phyloP scores from a whole-genome alignment of 1,284 basidiomycete genomes.

The Pisolithus thermaeus region DNA sequence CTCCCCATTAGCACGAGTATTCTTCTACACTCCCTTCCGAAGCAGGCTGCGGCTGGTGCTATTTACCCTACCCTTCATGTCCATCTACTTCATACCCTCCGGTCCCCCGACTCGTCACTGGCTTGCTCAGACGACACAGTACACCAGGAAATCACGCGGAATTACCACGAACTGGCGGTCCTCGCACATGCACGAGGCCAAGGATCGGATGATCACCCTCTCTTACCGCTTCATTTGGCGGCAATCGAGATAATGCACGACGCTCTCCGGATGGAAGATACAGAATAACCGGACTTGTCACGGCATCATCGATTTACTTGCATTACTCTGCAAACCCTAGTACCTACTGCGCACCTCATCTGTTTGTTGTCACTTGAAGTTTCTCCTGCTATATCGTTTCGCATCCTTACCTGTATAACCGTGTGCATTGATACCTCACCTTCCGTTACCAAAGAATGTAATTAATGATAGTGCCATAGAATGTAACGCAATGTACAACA shows the following conservation, averaged over 20 bases:
- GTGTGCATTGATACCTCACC: constrained; percentile 24
- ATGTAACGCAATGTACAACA: constrained; percentile 10
- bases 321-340: not conserved
- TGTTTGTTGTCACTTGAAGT: not conserved
- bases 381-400: constrained; percentile 1
- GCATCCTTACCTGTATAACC: constrained; percentile 15
- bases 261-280: constrained; percentile 28
- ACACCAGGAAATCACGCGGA: constrained; percentile 55
- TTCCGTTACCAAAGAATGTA: constrained; percentile 20
- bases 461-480: constrained; percentile 1
- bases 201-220: constrained; percentile 41
- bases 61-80: constrained; percentile 47
- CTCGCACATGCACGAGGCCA: constrained; percentile 46
- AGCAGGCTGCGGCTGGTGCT: constrained; percentile 7
- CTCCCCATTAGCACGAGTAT: constrained; percentile 51
- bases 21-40: constrained; percentile 47
- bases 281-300: constrained; percentile 11
- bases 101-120: constrained; percentile 36
- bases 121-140: constrained; percentile 34
- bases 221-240: constrained; percentile 63
- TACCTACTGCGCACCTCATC: not conserved
- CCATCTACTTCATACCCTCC: constrained; percentile 49
- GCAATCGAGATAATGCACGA: constrained; percentile 56
- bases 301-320: no score
- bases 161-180: constrained; percentile 61